Conservation (phyloP, 148 eudicot genomes). For the Spergularia bocconei region DNA sequence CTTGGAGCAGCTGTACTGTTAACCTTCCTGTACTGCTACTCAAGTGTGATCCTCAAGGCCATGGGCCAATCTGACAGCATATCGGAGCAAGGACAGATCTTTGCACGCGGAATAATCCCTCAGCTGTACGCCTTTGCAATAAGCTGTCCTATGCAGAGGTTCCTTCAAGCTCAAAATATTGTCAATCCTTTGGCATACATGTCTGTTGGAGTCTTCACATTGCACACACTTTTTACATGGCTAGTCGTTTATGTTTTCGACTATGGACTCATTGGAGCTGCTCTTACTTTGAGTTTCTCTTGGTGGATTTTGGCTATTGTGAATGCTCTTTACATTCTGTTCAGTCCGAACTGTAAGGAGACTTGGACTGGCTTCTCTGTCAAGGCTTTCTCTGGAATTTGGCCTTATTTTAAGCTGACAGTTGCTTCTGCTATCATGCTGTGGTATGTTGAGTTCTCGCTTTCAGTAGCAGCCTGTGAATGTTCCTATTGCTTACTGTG, state of each 20-base stretch:
- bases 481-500: background rate
- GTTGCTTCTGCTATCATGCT: conserved; percentile 59
- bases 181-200: conserved; percentile 66
- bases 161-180: conserved; percentile 58
- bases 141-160: conserved; percentile 50
- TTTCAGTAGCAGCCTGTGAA: background rate
- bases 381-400: conserved; percentile 44
- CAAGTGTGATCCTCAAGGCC: conserved; percentile 31
- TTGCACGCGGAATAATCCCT: conserved; percentile 47
- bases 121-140: conserved; percentile 56
- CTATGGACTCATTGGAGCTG: conserved; percentile 49
- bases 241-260: conserved; percentile 41
- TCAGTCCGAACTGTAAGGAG: conserved; percentile 43
- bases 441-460: conserved; percentile 30
- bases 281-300: conserved; percentile 49
- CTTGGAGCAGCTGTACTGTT: conserved; percentile 43
- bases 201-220: conserved; percentile 42
- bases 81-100: conserved; percentile 42
- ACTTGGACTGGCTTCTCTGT: conserved; percentile 54
- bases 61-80: conserved; percentile 48
- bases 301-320: conserved; percentile 56
- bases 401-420: conserved; percentile 63
- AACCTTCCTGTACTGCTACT: conserved; percentile 45
- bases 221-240: conserved; percentile 48
- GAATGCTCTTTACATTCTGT: conserved; percentile 36